Percentiles rank a stretch among this genome's conserved stretches.
These are phyloP conservation scores for Epichloe elymi DNA, from an alignment of 2,329 filamentous ascomycete species.

Conservation along the genomic window DNA sequence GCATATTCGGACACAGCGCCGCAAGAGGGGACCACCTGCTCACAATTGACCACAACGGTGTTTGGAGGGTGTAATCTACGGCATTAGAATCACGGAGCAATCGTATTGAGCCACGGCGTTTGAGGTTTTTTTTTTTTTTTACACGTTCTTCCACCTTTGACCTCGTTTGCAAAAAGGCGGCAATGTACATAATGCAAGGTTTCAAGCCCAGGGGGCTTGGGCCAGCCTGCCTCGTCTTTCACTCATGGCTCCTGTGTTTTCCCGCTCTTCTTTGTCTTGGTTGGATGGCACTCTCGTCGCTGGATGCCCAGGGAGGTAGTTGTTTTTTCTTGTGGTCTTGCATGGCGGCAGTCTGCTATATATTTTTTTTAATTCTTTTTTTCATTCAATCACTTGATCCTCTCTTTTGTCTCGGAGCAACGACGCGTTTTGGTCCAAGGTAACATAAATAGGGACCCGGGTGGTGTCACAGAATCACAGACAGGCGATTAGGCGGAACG, in stretches of 20 bases:
- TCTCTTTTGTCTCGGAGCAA: not conserved
- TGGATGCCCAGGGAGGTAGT: not conserved
- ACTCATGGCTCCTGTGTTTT: not conserved
- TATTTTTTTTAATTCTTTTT: not conserved
- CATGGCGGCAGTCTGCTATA: not conserved
- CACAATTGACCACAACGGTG: not conserved
- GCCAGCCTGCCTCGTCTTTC: not conserved
- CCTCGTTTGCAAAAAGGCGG: not conserved
- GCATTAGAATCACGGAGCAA: slow-evolving; percentile 4
- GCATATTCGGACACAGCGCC: not conserved
- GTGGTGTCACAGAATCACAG: not conserved
- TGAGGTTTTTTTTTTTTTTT: not conserved
- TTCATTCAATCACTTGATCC: not conserved
- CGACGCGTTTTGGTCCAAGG: not conserved
- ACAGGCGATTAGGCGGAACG: not conserved
- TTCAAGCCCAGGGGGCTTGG: not conserved
- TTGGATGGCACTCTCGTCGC: not conserved
- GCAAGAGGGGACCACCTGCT: not conserved
- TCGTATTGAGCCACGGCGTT: slow-evolving; percentile 3
- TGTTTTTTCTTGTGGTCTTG: not conserved
- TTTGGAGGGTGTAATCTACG: not conserved
- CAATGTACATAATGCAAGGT: not conserved
- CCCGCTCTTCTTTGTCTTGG: not conserved
- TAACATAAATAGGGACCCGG: not conserved
- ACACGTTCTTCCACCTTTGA: too few species aligned